phyloP scores from a whole-genome alignment of 768 basidiomycete species.

The Pleurotus pulmonarius region DNA sequence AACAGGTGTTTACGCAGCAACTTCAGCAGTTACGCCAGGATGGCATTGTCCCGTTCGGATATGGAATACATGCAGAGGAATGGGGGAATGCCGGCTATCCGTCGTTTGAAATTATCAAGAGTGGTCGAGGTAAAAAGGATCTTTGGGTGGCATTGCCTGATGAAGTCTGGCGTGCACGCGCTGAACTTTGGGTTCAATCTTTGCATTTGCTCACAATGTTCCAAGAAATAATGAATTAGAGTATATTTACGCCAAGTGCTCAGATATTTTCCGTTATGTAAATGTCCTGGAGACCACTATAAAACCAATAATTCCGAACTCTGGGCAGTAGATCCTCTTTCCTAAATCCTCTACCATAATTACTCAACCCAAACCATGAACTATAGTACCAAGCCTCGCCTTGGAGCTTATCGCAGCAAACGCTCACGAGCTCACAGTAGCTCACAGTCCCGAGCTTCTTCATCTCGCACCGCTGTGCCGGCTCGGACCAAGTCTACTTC shows the following conservation, averaged over 20 bases:
- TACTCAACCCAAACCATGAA: too few species aligned
- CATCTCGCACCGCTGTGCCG: too few species aligned
- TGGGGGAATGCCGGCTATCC: conserved; percentile 14
- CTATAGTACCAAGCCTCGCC: too few species aligned
- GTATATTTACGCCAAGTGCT: background rate
- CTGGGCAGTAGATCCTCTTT: too few species aligned
- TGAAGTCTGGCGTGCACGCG: background rate
- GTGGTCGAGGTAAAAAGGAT: conserved; percentile 9
- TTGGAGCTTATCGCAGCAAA: too few species aligned
- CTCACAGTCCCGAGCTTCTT: too few species aligned
- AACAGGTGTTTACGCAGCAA: background rate
- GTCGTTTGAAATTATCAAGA: conserved; percentile 7
- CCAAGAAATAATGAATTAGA: background rate
- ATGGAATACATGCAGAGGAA: conserved; percentile 13
- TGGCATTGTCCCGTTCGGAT: conserved; percentile 9
- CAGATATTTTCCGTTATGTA: too few species aligned
- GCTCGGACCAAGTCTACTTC: too few species aligned
- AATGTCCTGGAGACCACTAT: too few species aligned
- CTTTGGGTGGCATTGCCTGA: background rate
- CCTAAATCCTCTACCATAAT: too few species aligned
- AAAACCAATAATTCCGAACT: too few species aligned
- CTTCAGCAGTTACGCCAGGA: background rate
- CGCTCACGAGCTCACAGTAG: too few species aligned
- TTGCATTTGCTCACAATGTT: background rate
- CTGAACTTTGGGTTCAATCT: background rate